Conservation (phyloP, 1,284 basidiomycete species). For the Takashimella tepidaria region DNA sequence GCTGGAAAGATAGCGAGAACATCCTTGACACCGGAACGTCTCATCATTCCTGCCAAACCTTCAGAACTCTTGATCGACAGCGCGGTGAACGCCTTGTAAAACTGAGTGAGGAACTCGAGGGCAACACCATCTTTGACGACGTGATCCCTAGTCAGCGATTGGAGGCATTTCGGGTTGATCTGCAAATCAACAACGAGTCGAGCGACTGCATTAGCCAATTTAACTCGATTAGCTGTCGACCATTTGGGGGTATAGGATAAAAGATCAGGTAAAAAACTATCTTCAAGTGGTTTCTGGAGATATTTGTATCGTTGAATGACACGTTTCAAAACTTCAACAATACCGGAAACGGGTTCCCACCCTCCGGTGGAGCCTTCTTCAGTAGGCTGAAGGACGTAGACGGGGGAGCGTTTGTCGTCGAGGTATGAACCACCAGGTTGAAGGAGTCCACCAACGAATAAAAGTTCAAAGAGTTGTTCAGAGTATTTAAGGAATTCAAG, state of each 20-base stretch:
- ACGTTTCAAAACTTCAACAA: slow-evolving; percentile 88
- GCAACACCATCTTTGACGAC: slow-evolving; percentile 87
- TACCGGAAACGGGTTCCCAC: slow-evolving; percentile 64
- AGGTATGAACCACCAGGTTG: slow-evolving; percentile 90
- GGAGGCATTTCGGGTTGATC: slow-evolving; percentile 67
- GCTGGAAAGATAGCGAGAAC: slow-evolving; percentile 80
- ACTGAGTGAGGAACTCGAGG: slow-evolving; percentile 66
- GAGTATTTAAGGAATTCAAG: slow-evolving; percentile 95
- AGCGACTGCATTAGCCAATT: slow-evolving; percentile 74
- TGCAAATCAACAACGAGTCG: slow-evolving; percentile 77
- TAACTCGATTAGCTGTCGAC: slow-evolving; percentile 67
- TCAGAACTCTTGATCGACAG: slow-evolving; percentile 77
- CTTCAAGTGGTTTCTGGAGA: slow-evolving; percentile 91
- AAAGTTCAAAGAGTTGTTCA: slow-evolving; percentile 89
- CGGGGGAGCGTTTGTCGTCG: slow-evolving; percentile 64
- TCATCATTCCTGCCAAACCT: slow-evolving; percentile 69
- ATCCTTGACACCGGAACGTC: slow-evolving; percentile 78
- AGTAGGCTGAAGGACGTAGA: slow-evolving; percentile 35
- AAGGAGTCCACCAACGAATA: slow-evolving; percentile 87
- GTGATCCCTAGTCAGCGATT: slow-evolving; percentile 84
- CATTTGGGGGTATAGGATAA: slow-evolving; percentile 84
- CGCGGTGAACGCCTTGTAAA: slow-evolving; percentile 66
- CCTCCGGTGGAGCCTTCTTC: slow-evolving; percentile 21
- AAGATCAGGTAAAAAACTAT: slow-evolving; percentile 71
- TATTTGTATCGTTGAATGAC: slow-evolving; percentile 98